Evolutionary conservation across 2,329 filamentous ascomycete genomes (phyloP).

Genomic region (Fusarium sp.): DNA sequence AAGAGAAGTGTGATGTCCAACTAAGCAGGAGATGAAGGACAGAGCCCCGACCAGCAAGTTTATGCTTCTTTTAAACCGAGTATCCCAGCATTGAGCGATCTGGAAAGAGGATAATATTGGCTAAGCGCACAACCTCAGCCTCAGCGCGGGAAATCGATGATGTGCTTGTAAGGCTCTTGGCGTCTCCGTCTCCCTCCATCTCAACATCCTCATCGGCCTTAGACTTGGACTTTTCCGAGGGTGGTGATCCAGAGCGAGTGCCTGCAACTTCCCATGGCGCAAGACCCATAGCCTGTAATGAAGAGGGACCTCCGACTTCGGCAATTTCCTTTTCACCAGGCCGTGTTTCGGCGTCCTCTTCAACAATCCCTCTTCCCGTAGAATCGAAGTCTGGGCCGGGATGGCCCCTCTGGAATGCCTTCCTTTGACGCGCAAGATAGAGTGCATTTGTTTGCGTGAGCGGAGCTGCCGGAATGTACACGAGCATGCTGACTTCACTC

Average conservation of each 20-base stretch:
- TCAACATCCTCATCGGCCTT: constrained; percentile 44
- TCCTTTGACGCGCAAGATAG: constrained; percentile 66
- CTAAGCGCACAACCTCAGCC: constrained; percentile 62
- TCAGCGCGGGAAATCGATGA: constrained; percentile 53
- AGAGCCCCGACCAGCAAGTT: neutral
- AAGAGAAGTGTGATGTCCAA: neutral
- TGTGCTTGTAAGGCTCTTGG: constrained; percentile 40
- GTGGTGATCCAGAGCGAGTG: constrained; percentile 44
- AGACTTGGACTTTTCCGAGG: constrained; percentile 30
- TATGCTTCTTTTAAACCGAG: constrained; percentile 34
- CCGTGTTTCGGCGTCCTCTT: constrained; percentile 61
- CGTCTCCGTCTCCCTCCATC: constrained; percentile 37
- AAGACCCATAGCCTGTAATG: constrained; percentile 67
- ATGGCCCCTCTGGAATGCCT: constrained; percentile 64
- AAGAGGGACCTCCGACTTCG: constrained; percentile 60
- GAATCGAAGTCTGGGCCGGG: constrained; percentile 66
- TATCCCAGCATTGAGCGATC: constrained; percentile 54
- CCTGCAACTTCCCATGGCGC: constrained; percentile 58
- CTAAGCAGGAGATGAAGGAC: neutral
- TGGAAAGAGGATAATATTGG: constrained; percentile 67
- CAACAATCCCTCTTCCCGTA: constrained; percentile 57
- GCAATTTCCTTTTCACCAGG: constrained; percentile 63
- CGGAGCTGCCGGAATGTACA: constrained; percentile 65
- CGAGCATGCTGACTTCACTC: constrained; percentile 58
- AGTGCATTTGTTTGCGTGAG: constrained; percentile 67